Base-by-base conservation (phyloP, 2,329 filamentous ascomycete species). In the Nemania sp. region DNA sequence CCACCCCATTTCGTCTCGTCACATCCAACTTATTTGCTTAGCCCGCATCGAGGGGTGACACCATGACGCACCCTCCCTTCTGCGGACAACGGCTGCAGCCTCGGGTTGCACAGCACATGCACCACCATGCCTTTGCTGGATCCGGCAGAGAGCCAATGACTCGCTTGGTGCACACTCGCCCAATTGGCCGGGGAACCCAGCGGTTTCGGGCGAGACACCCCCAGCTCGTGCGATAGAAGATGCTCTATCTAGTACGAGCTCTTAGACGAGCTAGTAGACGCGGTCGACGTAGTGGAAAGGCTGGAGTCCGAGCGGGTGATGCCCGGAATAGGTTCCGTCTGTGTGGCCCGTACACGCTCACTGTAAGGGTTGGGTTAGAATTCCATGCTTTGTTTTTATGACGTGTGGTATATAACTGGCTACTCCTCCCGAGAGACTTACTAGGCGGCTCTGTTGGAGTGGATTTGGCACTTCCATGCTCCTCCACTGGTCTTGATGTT, bases 391-490 rank as follows among this genome's bases (percentile, higher is more conserved):
- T n/a, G 38, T 24, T 22, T 3, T 22, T 18, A 3, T 27, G 11
- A 22, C n/a, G 8, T 2, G 8, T 5, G 45, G 22, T 41, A 27
- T 51, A 6, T 5, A 7, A 18, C 13, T 8, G 49, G 49, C 49
- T 7, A 18, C 24, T 27, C 24, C 4, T n/a, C n/a, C 11, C 4
- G 6, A 22, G 24, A 5, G 15, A 76, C 77, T 74, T 68, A 78
- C 77, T 75, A 77, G 73, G 75, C 57, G 69, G 74, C 75, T 72
- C 77, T 73, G 74, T 75, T 74, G 64, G 68, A 70, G 72, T 78
- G 76, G 38, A 78, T 52, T 57, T 75, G 74, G 69, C 75, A 77
- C 69, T 77, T 72, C 77, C 77, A 78, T 53, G 69, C 66, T 66
- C 77, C 77, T 27, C 68, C 69, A 38, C 59, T 68, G n/a, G 76